These are phyloP conservation scores for Mucor racemosus DNA, from an alignment of 371 early-diverging fungal species.

Conservation along the genomic window DNA sequence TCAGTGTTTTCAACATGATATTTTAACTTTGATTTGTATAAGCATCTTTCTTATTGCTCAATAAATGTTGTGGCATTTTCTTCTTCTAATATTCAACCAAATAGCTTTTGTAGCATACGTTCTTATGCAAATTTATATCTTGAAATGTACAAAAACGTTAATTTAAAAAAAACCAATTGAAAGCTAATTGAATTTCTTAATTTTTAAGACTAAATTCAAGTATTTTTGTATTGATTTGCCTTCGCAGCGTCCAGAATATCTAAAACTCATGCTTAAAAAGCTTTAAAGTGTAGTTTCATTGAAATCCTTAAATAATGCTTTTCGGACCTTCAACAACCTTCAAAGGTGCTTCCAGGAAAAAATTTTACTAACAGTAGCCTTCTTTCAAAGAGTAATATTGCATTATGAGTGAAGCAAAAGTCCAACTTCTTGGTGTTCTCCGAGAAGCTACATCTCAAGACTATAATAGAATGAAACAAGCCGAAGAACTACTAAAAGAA, in stretches of 20 bases:
- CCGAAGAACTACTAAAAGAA: slow-evolving; percentile 72
- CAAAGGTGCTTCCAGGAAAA: neutral
- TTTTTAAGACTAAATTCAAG: neutral
- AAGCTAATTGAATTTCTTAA: neutral
- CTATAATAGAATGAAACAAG: slow-evolving; percentile 62
- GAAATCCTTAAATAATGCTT: too few relatives aligned
- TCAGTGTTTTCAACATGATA: too few relatives aligned
- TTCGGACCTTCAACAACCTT: slow-evolving; percentile 3
- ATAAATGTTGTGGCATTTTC: too few relatives aligned
- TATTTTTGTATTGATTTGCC: too few relatives aligned
- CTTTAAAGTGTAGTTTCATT: too few relatives aligned
- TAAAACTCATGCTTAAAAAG: too few relatives aligned
- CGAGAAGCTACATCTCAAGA: slow-evolving; percentile 75
- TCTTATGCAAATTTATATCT: too few relatives aligned
- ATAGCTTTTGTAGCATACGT: too few relatives aligned
- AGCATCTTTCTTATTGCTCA: too few relatives aligned
- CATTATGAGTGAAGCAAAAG: slow-evolving; percentile 60
- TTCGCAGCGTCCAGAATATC: too few relatives aligned
- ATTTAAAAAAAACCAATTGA: neutral
- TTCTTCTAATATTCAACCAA: too few relatives aligned
- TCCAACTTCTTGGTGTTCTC: slow-evolving; percentile 61
- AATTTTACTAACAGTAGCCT: neutral
- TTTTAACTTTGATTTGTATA: too few relatives aligned
- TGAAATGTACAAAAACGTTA: neutral
- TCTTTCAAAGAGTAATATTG: neutral